A percentile compares a stretch with the other conserved stretches of the same genome.
phyloP scores from a whole-genome alignment of 805 yeast genomes.

The Pichia eremophila region DNA sequence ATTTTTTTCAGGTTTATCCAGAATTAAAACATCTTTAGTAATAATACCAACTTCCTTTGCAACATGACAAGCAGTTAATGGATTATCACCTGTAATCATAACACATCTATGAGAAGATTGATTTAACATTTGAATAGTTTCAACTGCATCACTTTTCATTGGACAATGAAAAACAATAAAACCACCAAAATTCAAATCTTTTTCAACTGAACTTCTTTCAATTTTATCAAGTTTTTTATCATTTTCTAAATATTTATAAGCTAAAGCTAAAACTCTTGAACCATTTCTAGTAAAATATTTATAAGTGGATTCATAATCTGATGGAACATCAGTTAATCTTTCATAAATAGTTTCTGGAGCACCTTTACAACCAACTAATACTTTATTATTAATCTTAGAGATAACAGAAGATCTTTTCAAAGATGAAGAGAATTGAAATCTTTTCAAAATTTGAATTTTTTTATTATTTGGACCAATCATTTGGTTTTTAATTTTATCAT shows the following conservation, averaged over 20 bases:
- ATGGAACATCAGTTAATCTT: conserved; percentile 67
- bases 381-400: conserved; percentile 42
- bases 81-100: conserved; percentile 99
- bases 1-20: conserved; percentile 69
- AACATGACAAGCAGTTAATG: conserved; percentile 95
- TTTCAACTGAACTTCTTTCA: conserved; percentile 70
- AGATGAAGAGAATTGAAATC: conserved; percentile 95
- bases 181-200: conserved; percentile 71
- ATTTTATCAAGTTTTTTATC: conserved; percentile 46
- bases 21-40: conserved; percentile 71
- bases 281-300: conserved; percentile 92
- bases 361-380: conserved; percentile 86
- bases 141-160: conserved; percentile 85
- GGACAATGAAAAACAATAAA: conserved; percentile 97
- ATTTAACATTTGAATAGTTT: conserved; percentile 82
- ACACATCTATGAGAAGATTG: conserved; percentile 92
- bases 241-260: conserved; percentile 56
- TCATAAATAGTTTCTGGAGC: conserved; percentile 92
- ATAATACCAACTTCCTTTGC: conserved; percentile 89
- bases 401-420: conserved; percentile 90
- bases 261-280: conserved; percentile 93
- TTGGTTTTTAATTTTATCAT: conserved; percentile 51
- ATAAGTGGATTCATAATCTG: conserved; percentile 71
- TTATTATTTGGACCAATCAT: conserved; percentile 37
- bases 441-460: conserved; percentile 63